A percentile compares a stretch with the other conserved stretches of the same genome.
Evolutionary conservation across 805 yeast genomes (phyloP).

Genomic region (Saturnispora galanensis): DNA sequence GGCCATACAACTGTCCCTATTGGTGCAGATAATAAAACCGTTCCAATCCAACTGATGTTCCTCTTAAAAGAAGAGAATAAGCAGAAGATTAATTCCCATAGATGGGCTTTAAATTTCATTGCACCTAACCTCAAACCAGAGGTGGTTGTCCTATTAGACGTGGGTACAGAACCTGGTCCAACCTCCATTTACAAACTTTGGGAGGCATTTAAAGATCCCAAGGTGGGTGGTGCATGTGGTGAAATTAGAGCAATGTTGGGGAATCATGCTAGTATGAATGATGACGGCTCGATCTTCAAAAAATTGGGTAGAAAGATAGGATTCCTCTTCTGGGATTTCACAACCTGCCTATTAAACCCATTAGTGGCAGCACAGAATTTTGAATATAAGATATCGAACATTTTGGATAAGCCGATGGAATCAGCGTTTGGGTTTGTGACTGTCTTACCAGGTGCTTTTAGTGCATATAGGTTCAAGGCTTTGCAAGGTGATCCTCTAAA

Average conservation of each 20-base stretch:
- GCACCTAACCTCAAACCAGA: conserved; percentile 75
- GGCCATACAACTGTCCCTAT: conserved; percentile 53
- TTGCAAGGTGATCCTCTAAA: conserved; percentile 71
- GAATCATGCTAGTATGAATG: conserved; percentile 22
- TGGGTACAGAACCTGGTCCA: conserved; percentile 87
- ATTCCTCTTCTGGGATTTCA: conserved; percentile 34
- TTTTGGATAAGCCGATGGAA: conserved; percentile 91
- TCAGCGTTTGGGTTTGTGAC: conserved; percentile 88
- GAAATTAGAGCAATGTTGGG: conserved; percentile 71
- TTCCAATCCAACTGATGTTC: conserved; percentile 81
- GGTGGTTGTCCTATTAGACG: conserved; percentile 76
- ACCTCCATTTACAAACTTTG: conserved; percentile 83
- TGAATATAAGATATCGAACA: conserved; percentile 91
- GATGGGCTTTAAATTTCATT: conserved; percentile 93
- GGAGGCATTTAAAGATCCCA: conserved; percentile 70
- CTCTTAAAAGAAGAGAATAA: conserved; percentile 83
- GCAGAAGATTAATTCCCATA: conserved; percentile 86
- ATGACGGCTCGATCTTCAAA: conserved; percentile 19
- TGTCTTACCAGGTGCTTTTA: conserved; percentile 93
- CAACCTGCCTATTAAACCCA: conserved; percentile 53
- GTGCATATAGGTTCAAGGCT: conserved; percentile 83
- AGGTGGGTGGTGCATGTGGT: conserved; percentile 96
- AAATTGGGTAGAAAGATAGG: conserved; percentile 32
- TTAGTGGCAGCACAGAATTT: conserved; percentile 92
- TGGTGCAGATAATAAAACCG: conserved; percentile 41